A percentile compares a stretch with the other conserved stretches of the same genome.
phyloP scores from a whole-genome alignment of 2,329 filamentous ascomycete genomes.

The Sclerotinia nivalis region DNA sequence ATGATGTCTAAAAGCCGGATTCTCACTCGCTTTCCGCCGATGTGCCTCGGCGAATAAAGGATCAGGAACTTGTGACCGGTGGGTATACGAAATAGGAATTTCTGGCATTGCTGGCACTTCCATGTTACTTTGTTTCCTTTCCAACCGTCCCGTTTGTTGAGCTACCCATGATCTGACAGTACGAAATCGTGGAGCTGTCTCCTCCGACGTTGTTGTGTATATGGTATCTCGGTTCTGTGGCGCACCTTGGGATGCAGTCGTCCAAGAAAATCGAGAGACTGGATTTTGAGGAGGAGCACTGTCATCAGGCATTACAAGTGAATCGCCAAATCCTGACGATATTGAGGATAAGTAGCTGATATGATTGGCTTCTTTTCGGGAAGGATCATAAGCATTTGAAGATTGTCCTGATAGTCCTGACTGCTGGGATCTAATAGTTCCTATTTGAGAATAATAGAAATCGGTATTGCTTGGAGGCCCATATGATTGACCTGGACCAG shows the following conservation, averaged over 20 bases:
- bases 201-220: constrained; percentile 39
- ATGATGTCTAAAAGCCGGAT: constrained; percentile 39
- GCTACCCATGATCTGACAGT: constrained; percentile 64
- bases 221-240: constrained; percentile 38
- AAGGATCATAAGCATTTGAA: constrained; percentile 32
- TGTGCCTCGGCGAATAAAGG: constrained; percentile 30
- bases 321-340: constrained; percentile 65
- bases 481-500: constrained; percentile 12
- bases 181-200: constrained; percentile 53
- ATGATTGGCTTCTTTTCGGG: constrained; percentile 33
- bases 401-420: constrained; percentile 31
- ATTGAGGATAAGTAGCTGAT: constrained; percentile 56
- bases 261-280: constrained; percentile 39
- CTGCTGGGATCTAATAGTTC: constrained; percentile 15
- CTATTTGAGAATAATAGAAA: constrained; percentile 20
- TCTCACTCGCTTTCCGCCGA: constrained; percentile 37
- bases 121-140: constrained; percentile 46
- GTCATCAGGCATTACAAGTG: constrained; percentile 48
- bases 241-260: constrained; percentile 26
- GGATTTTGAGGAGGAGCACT: constrained; percentile 23
- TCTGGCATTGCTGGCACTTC: constrained; percentile 39
- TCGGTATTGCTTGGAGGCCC: not conserved
- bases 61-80: constrained; percentile 12
- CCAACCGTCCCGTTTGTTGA: constrained; percentile 59
- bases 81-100: constrained; percentile 28